These are phyloP conservation scores for Fusarium musae DNA, from an alignment of 2,329 filamentous ascomycete species.

Conservation along the genomic window DNA sequence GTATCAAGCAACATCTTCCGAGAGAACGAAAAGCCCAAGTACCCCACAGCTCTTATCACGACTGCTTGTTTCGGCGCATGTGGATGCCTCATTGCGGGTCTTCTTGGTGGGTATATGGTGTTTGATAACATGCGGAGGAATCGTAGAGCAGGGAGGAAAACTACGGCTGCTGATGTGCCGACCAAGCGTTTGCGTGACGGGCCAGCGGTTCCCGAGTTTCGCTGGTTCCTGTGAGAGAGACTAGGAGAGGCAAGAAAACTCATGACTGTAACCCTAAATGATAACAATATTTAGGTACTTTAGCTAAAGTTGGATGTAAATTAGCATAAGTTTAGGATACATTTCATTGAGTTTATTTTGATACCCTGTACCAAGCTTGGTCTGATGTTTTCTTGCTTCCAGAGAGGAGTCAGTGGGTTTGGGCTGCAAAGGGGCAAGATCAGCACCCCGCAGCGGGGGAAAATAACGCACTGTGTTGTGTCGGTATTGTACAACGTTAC, in stretches of 20 bases:
- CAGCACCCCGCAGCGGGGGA: not conserved
- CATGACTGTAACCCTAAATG: accelerated
- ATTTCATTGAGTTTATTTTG: not conserved
- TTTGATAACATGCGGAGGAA: conserved; percentile 53
- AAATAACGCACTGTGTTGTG: conserved; percentile 9
- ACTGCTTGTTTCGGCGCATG: conserved; percentile 72
- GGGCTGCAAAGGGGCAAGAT: not conserved
- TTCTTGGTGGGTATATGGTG: conserved; percentile 71
- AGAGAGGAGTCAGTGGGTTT: accelerated
- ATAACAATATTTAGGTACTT: accelerated
- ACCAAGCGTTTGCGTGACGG: conserved; percentile 6
- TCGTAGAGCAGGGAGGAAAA: conserved; percentile 8
- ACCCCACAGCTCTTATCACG: conserved; percentile 72
- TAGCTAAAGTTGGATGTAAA: too few species aligned
- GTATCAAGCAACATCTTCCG: conserved; percentile 76
- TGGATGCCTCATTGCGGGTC: conserved; percentile 65
- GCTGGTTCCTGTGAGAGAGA: conserved; percentile 10
- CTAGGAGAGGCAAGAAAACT: accelerated
- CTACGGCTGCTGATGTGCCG: conserved; percentile 1
- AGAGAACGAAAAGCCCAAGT: conserved; percentile 71
- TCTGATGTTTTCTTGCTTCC: not conserved
- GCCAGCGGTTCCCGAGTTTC: conserved; percentile 14
- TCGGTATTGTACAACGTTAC: conserved; percentile 10
- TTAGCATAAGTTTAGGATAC: not conserved
- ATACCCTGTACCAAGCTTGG: not conserved